These are phyloP conservation scores for Malassezia japonica DNA, from an alignment of 1,284 basidiomycete species.

Conservation along the genomic window DNA sequence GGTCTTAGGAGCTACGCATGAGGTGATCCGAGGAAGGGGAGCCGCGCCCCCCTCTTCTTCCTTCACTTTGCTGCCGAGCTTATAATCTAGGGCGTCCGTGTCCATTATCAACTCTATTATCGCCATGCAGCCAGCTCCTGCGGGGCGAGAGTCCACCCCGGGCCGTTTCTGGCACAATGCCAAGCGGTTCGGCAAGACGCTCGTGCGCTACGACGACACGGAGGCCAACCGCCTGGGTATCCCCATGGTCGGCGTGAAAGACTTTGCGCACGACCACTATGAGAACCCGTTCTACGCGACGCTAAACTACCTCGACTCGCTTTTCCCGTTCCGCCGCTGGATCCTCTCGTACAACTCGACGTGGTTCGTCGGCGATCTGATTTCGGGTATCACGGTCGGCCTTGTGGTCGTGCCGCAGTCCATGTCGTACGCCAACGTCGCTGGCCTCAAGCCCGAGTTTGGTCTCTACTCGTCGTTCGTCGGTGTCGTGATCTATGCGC, in stretches of 20 bases:
- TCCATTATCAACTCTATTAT: not conserved
- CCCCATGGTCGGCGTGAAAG: constrained; percentile 37
- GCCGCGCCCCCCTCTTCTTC: too few relatives aligned
- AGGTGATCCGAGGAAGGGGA: not conserved
- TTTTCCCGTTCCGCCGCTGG: constrained; percentile 49
- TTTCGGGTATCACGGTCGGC: constrained; percentile 49
- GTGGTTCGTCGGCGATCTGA: constrained; percentile 48
- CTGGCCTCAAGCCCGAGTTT: constrained; percentile 72
- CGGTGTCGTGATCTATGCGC: constrained; percentile 63
- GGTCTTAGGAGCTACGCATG: too few relatives aligned
- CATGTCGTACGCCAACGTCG: constrained; percentile 62
- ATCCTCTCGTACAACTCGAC: constrained; percentile 47
- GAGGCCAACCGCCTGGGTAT: constrained; percentile 43
- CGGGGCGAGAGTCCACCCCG: not conserved
- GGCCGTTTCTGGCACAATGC: not conserved
- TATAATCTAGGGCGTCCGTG: too few relatives aligned
- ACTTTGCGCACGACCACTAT: constrained; percentile 32
- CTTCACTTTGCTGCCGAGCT: too few relatives aligned
- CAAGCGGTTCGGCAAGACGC: constrained; percentile 9
- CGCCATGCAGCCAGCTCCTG: not conserved
- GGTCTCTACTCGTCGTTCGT: constrained; percentile 94
- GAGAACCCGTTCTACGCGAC: constrained; percentile 22
- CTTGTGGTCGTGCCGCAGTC: constrained; percentile 47
- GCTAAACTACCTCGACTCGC: constrained; percentile 31
- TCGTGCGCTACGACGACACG: constrained; percentile 37